Conservation (phyloP, 2,329 filamentous ascomycete genomes). For the Sclerotinia trifoliorum region DNA sequence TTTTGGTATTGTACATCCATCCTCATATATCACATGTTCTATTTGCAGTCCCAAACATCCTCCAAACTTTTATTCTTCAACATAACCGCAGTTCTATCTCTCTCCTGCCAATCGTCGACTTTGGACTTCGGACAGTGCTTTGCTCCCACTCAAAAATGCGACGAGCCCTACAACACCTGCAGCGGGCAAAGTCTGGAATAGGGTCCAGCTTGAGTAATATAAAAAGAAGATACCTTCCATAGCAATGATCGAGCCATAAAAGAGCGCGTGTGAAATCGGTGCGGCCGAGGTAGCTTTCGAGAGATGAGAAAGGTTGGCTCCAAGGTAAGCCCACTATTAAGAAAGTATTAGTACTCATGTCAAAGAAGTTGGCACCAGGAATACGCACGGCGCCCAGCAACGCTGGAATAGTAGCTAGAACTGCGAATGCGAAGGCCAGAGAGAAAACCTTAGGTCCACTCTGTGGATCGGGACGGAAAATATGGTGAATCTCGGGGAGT, state of each 20-base stretch:
- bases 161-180: conserved; percentile 65
- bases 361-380: conserved; percentile 24
- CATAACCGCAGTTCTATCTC: conserved; percentile 27
- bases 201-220: conserved; percentile 89
- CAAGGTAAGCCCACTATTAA: conserved; percentile 72
- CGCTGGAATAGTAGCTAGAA: conserved; percentile 70
- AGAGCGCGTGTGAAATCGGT: conserved; percentile 77
- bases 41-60: conserved; percentile 13
- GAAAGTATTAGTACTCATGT: conserved; percentile 28
- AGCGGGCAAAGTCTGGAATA: conserved; percentile 84
- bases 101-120: conserved; percentile 71
- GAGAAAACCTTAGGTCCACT: conserved; percentile 81
- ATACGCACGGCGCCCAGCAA: conserved; percentile 67
- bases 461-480: conserved; percentile 76
- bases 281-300: conserved; percentile 71
- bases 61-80: conserved; percentile 1
- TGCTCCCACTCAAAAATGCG: conserved; percentile 81
- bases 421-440: conserved; percentile 70
- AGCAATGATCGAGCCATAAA: conserved; percentile 81
- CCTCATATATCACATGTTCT: conserved; percentile 1
- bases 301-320: conserved; percentile 79
- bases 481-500: conserved; percentile 82
- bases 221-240: conserved; percentile 93
- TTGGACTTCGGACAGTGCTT: conserved; percentile 91
- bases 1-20: conserved; percentile 18